phyloP scores from a whole-genome alignment of 1,284 basidiomycete species.

The Ceratobasidium papillatum region DNA sequence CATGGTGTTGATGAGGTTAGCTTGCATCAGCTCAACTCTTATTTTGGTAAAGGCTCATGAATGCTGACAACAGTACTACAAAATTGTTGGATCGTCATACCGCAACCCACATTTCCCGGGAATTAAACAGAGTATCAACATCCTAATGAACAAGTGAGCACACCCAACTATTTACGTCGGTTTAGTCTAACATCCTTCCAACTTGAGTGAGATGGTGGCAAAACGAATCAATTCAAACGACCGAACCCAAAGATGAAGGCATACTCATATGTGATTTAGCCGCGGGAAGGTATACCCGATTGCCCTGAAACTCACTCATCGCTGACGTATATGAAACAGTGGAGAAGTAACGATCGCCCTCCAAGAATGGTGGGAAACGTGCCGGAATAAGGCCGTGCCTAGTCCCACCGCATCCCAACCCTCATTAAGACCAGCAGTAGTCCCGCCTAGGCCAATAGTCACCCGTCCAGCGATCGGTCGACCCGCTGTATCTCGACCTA shows the following conservation, averaged over 20 bases:
- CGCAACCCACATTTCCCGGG: slow-evolving; percentile 78
- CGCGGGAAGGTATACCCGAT: slow-evolving; percentile 56
- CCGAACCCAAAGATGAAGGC: slow-evolving; percentile 36
- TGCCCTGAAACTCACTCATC: not conserved
- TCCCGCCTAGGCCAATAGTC: not conserved
- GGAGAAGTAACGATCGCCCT: slow-evolving; percentile 54
- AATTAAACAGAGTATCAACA: slow-evolving; percentile 64
- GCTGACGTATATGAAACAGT: slow-evolving; percentile 45
- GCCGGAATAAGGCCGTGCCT: slow-evolving; percentile 3
- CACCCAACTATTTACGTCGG: slow-evolving; percentile 2
- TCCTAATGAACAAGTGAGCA: slow-evolving; percentile 62
- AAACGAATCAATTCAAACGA: slow-evolving; percentile 50
- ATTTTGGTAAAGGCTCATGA: not conserved
- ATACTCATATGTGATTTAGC: slow-evolving; percentile 61
- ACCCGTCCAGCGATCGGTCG: slow-evolving; percentile 34
- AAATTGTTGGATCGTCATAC: slow-evolving; percentile 67
- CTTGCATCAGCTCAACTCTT: not conserved
- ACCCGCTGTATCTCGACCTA: not conserved
- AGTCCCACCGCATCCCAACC: not conserved
- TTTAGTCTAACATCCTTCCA: slow-evolving; percentile 48
- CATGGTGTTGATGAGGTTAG: slow-evolving; percentile 70
- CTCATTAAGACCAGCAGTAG: slow-evolving; percentile 9
- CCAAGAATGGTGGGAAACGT: slow-evolving; percentile 50
- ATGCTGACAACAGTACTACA: slow-evolving; percentile 54
- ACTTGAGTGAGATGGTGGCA: slow-evolving; percentile 56